These are phyloP conservation scores for Ogataea salicorniae DNA, from an alignment of 805 yeast species.

Conservation along the genomic window DNA sequence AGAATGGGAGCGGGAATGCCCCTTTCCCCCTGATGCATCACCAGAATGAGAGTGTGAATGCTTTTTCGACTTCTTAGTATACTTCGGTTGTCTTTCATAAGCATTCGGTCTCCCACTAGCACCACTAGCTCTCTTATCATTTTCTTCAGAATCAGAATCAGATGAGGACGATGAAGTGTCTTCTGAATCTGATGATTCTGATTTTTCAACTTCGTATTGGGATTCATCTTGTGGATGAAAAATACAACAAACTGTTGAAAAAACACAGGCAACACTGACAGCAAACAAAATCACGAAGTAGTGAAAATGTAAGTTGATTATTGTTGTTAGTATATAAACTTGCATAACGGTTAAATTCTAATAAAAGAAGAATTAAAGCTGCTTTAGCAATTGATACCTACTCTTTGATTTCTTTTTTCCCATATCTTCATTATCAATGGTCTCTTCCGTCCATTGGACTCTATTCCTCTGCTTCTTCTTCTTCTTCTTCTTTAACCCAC, in stretches of 20 bases:
- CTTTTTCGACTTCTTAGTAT: conserved; percentile 28
- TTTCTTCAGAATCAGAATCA: conserved; percentile 13
- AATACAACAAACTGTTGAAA: conserved; percentile 66
- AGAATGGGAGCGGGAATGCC: not conserved
- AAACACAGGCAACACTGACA: too few species aligned
- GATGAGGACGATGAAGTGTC: conserved; percentile 21
- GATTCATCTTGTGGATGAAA: conserved; percentile 71
- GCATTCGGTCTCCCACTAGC: conserved; percentile 56
- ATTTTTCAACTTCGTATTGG: conserved; percentile 26
- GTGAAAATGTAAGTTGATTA: conserved; percentile 2
- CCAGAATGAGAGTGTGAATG: not conserved
- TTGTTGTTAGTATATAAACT: conserved; percentile 2
- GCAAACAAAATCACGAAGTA: too few species aligned
- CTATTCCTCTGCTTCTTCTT: conserved; percentile 34
- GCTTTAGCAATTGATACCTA: conserved; percentile 16
- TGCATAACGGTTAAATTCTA: too few species aligned
- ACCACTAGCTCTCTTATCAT: conserved; percentile 6
- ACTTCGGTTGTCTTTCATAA: conserved; percentile 80
- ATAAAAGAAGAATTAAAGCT: too few species aligned
- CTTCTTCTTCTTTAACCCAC: conserved; percentile 4
- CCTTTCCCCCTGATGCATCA: not conserved
- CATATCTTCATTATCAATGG: conserved; percentile 86
- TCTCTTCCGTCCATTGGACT: conserved; percentile 82
- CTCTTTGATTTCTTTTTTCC: conserved; percentile 83
- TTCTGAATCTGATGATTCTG: conserved; percentile 9